Evolutionary conservation across 169 alveolate genomes (phyloP).

Genomic region (Plasmodium relictum): DNA sequence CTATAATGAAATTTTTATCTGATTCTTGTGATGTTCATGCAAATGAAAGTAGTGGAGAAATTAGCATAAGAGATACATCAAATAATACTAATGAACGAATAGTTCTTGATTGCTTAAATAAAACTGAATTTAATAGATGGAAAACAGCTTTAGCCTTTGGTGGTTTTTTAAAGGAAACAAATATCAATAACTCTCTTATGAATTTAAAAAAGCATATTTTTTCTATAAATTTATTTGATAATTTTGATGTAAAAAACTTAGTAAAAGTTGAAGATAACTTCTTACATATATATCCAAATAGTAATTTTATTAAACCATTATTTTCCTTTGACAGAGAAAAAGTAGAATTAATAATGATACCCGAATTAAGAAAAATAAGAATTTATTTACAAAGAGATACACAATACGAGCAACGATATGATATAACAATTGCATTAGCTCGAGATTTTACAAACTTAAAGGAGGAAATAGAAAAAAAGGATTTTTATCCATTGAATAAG

Average conservation of each 20-base stretch:
- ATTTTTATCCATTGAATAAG: slow-evolving; percentile 36
- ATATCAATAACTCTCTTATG: slow-evolving; percentile 27
- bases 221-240: slow-evolving; percentile 83
- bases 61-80: slow-evolving; percentile 66
- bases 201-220: slow-evolving; percentile 83
- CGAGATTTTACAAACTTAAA: slow-evolving; percentile 75
- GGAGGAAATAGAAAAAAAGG: slow-evolving; percentile 50
- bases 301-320: slow-evolving; percentile 75
- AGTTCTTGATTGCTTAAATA: slow-evolving; percentile 82
- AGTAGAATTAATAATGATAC: slow-evolving; percentile 57
- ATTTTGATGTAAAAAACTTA: slow-evolving; percentile 65
- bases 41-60: slow-evolving; percentile 77
- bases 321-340: slow-evolving; percentile 79
- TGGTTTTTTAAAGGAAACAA: slow-evolving; percentile 79
- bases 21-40: slow-evolving; percentile 79
- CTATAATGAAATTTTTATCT: slow-evolving; percentile 79
- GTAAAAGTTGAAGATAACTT: slow-evolving; percentile 23
- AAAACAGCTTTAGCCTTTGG: slow-evolving; percentile 83
- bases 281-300: slow-evolving; percentile 77
- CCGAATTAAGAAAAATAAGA: slow-evolving; percentile 80
- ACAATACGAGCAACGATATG: slow-evolving; percentile 83
- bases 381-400: slow-evolving; percentile 81
- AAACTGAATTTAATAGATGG: slow-evolving; percentile 84
- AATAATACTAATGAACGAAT: slow-evolving; percentile 67
- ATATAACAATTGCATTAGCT: slow-evolving; percentile 80